Evolutionary conservation across 805 yeast species (phyloP).

Genomic region (Kluyveromyces siamensis): DNA sequence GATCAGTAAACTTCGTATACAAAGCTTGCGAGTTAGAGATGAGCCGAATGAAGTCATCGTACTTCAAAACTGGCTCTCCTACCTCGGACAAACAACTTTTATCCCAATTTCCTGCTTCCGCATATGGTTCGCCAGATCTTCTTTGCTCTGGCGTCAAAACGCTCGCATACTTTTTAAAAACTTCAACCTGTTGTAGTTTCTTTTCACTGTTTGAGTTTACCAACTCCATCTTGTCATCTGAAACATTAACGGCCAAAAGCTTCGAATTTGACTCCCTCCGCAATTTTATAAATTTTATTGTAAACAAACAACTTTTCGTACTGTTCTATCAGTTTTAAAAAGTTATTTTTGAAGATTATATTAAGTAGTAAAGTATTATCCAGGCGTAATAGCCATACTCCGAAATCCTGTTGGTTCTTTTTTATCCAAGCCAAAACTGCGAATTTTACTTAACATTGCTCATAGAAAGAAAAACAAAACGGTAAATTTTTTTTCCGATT

Average conservation of each 20-base stretch:
- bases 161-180: slow-evolving; percentile 36
- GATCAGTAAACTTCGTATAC: slow-evolving; percentile 28
- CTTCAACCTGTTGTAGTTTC: slow-evolving; percentile 32
- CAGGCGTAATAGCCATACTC: neutral
- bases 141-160: slow-evolving; percentile 23
- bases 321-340: neutral
- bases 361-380: too few relatives aligned
- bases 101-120: neutral
- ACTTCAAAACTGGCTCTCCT: slow-evolving; percentile 26
- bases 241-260: neutral
- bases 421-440: neutral
- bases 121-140: slow-evolving; percentile 9
- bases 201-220: slow-evolving; percentile 30
- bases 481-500: neutral
- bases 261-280: neutral
- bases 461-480: neutral
- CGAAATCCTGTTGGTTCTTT: neutral
- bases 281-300: neutral
- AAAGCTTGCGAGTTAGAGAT: slow-evolving; percentile 26
- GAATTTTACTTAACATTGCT: neutral
- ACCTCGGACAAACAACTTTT: neutral
- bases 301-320: too few relatives aligned
- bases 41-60: slow-evolving; percentile 29
- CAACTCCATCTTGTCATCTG: slow-evolving; percentile 27
- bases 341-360: too few relatives aligned